Conservation (phyloP, 2,329 filamentous ascomycete genomes). For the Acrocalymma vagum region DNA sequence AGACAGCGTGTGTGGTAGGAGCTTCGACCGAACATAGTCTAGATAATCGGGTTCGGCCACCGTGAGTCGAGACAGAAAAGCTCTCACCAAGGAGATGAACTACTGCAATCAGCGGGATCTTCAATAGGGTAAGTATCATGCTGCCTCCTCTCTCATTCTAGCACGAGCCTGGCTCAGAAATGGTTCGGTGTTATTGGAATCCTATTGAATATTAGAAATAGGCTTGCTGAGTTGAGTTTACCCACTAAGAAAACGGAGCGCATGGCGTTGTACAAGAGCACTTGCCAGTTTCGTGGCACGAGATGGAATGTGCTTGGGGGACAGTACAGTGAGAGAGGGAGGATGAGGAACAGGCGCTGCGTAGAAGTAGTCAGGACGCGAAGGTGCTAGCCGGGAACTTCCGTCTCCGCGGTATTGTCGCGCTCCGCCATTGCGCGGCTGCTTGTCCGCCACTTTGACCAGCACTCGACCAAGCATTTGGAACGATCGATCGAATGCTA, state of each 20-base stretch:
- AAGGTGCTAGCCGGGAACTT: too few species aligned
- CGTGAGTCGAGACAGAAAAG: constrained; percentile 16
- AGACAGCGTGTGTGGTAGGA: constrained; percentile 13
- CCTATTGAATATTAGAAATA: constrained; percentile 8
- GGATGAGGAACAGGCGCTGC: too few species aligned
- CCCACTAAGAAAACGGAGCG: constrained; percentile 5
- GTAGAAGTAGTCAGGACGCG: too few species aligned
- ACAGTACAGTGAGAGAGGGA: too few species aligned
- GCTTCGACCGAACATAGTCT: constrained; percentile 16
- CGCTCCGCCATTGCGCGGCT: too few species aligned
- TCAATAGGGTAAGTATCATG: constrained; percentile 11
- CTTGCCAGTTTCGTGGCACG: too few species aligned
- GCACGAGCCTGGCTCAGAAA: constrained; percentile 8
- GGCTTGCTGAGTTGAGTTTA: constrained; percentile 5
- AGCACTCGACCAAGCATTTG: constrained; percentile 21
- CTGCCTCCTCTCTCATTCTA: constrained; percentile 15
- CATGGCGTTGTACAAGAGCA: too few species aligned
- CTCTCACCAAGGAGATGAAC: constrained; percentile 12
- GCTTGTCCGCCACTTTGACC: too few species aligned
- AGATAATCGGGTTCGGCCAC: constrained; percentile 13
- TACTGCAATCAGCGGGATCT: constrained; percentile 14
- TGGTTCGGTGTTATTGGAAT: constrained; percentile 5
- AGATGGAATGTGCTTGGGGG: too few species aligned
- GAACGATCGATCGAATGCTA: constrained; percentile 15
- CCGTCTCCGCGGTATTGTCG: too few species aligned